Evolutionary conservation across 2,329 filamentous ascomycete genomes (phyloP), one percentile per base, ranked within the genome.

Genomic region (Triangularia verruculosa): DNA sequence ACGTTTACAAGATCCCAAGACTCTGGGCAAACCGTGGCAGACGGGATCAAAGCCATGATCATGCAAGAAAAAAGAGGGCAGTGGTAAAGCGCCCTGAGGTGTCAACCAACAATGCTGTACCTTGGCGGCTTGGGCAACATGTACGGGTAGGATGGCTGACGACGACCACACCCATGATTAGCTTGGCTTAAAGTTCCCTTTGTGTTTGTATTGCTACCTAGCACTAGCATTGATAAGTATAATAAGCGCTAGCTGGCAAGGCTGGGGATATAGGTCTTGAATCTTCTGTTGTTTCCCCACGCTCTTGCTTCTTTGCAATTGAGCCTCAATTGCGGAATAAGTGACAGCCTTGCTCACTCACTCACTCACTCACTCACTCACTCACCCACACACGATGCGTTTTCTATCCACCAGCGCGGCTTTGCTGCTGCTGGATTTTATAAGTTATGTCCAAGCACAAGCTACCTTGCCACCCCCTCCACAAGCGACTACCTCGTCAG

Each of bases 401-500:
- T 39, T 64, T 25, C 3, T 47, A 62, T 63, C 64, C 57, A 59
- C 66, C 30, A 56, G 63, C 11, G 67, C 62, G 59, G 66, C 65
- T 0, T 32, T 64, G 59, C 53, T 70, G 32, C 28, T 67, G 34
- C 52, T 20, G n/a, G 59, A 60, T 27, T n/a, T 22, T 24, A 13
- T 6, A 13, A 59, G 28, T 3, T n/a, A 6, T 27, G 66, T 67
- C 13, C 66, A 67, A 43, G 64, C 51, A 22, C 62, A 34, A 57
- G 64, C 20, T 77, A 74, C 57, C 58, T 69, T 1, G 71, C 63
- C 3, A 64, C 70, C 22, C 57, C 75, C 52, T 63, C 59, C 5
- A 70, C 74, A 1, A 61, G 65, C 1, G 72, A 74, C 39, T 62
- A 63, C 68, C 9, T 61, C 69, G 11, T 75, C 76, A 0, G 66